Evolutionary conservation across 179 eudicot genomes (phyloP).

Genomic region (Silene coronaria): DNA sequence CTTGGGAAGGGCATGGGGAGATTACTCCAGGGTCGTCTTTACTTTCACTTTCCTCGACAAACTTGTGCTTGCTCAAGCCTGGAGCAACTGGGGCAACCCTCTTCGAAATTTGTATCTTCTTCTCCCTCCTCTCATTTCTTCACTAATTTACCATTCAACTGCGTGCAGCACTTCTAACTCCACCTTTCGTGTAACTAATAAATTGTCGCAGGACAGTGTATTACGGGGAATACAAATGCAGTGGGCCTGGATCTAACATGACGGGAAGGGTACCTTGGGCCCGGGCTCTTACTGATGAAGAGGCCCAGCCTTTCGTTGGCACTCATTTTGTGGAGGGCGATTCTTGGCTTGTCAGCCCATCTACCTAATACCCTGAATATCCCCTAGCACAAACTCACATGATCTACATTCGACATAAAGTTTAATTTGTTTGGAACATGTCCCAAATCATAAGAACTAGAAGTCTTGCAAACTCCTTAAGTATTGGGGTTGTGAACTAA

Average conservation of each 20-base stretch:
- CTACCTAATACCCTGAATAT: neutral
- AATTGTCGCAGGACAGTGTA: slow-evolving; percentile 41
- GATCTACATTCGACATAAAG: neutral
- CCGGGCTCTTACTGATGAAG: slow-evolving; percentile 50
- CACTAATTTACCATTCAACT: neutral
- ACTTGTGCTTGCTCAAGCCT: slow-evolving; percentile 49
- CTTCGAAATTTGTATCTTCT: slow-evolving; percentile 36
- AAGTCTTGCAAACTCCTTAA: too few species aligned
- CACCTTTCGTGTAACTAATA: neutral
- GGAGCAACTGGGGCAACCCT: slow-evolving; percentile 52
- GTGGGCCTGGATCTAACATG: slow-evolving; percentile 62
- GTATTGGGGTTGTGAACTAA: too few species aligned
- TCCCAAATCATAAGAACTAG: too few species aligned
- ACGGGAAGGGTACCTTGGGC: slow-evolving; percentile 63
- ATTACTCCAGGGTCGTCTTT: slow-evolving; percentile 53
- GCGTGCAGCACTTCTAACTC: neutral
- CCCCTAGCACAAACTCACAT: neutral
- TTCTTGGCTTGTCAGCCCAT: slow-evolving; percentile 44
- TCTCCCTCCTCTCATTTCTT: neutral
- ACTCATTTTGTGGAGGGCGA: slow-evolving; percentile 46
- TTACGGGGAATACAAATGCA: slow-evolving; percentile 72
- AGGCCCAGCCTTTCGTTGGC: slow-evolving; percentile 58
- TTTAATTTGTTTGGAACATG: neutral
- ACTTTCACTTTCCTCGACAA: slow-evolving; percentile 61
- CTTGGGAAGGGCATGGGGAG: slow-evolving; percentile 75